These are phyloP conservation scores for Lyophyllum atratum DNA, from an alignment of 768 basidiomycete species.

Conservation along the genomic window DNA sequence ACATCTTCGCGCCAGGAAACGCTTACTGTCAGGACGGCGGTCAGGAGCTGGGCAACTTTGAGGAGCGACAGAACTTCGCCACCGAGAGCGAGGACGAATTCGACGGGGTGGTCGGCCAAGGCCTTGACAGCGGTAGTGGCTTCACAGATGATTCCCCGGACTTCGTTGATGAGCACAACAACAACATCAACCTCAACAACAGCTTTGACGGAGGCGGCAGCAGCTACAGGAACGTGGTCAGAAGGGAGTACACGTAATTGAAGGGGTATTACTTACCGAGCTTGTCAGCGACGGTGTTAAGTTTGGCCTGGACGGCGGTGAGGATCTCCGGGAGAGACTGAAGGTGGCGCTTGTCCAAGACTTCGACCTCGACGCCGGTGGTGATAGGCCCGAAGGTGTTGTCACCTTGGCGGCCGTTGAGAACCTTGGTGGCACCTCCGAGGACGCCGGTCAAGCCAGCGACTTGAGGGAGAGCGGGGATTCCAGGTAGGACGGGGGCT, in stretches of 20 bases:
- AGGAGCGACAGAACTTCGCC: constrained; percentile 13
- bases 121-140: constrained; percentile 15
- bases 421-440: neutral
- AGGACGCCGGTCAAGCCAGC: neutral
- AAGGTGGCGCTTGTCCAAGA: neutral
- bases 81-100: constrained; percentile 8
- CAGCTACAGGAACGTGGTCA: neutral
- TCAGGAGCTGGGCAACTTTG: constrained; percentile 15
- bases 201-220: constrained; percentile 5
- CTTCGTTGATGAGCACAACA: constrained; percentile 13
- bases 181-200: constrained; percentile 15
- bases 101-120: constrained; percentile 11
- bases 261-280: neutral
- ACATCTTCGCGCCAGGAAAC: neutral
- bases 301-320: neutral
- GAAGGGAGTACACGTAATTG: neutral
- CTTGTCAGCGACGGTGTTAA: neutral
- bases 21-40: constrained; percentile 13
- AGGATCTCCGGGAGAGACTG: constrained; percentile 12
- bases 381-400: neutral
- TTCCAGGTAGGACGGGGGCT: constrained; percentile 1
- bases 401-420: neutral
- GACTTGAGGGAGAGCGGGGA: no score
- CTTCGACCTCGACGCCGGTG: neutral
- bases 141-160: constrained; percentile 7